phyloP scores from a whole-genome alignment of 192 early-diverging fungal genomes.

The Dispira parvispora region DNA sequence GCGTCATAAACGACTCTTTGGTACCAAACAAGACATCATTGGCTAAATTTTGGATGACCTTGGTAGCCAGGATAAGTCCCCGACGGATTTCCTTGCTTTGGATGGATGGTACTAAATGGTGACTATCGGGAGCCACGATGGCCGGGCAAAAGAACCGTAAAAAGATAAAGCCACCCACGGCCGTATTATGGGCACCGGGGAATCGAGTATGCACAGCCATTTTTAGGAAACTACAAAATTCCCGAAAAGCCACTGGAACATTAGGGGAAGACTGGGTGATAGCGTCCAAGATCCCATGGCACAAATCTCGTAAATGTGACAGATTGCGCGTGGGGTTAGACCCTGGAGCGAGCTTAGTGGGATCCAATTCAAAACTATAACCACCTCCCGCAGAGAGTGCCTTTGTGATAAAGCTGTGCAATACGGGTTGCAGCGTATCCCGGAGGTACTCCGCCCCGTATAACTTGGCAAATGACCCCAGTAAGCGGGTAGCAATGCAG shows the following conservation, averaged over 20 bases:
- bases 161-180: constrained; percentile 91
- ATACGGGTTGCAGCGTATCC: constrained; percentile 57
- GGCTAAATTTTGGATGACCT: constrained; percentile 91
- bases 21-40: constrained; percentile 89
- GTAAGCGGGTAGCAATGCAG: constrained; percentile 74
- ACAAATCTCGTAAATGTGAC: constrained; percentile 58
- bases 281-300: constrained; percentile 63
- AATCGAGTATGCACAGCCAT: constrained; percentile 62
- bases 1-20: constrained; percentile 90
- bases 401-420: constrained; percentile 47
- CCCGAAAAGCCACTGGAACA: constrained; percentile 55
- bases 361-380: constrained; percentile 83
- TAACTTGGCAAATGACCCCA: constrained; percentile 67
- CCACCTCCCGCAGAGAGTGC: constrained; percentile 29
- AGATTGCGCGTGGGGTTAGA: constrained; percentile 57
- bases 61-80: constrained; percentile 78
- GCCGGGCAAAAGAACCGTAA: constrained; percentile 90
- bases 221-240: constrained; percentile 68
- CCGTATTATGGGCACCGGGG: constrained; percentile 65
- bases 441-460: constrained; percentile 70
- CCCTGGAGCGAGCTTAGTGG: constrained; percentile 44
- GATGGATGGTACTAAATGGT: constrained; percentile 50
- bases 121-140: constrained; percentile 79
- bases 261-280: constrained; percentile 55
- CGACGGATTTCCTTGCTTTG: constrained; percentile 57